Evolutionary conservation across 2,329 filamentous ascomycete genomes (phyloP).

Genomic region (Botrytis porri): DNA sequence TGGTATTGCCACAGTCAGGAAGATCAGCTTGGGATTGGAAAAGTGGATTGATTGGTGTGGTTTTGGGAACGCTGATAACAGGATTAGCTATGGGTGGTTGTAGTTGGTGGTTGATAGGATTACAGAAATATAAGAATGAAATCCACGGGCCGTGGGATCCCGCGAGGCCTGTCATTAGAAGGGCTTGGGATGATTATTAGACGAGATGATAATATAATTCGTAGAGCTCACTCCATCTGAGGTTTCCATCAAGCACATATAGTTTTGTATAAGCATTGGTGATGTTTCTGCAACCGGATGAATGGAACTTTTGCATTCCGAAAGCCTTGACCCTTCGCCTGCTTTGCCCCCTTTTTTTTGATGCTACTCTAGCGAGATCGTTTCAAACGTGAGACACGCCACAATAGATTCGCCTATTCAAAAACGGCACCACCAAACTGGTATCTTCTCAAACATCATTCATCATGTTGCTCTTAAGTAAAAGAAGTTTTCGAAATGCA

Average conservation of each 20-base stretch:
- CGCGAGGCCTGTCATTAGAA: conserved; percentile 78
- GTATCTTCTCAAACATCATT: background rate
- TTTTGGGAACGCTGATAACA: conserved; percentile 72
- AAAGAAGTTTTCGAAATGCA: background rate
- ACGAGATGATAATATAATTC: no score
- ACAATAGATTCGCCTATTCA: background rate
- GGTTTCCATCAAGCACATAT: background rate
- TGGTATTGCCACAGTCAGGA: conserved; percentile 51
- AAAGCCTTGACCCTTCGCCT: background rate
- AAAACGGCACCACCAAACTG: background rate
- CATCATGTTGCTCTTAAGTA: background rate
- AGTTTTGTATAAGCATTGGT: background rate
- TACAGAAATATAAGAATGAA: conserved; percentile 99
- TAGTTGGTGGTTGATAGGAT: conserved; percentile 94
- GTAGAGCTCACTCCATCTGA: background rate
- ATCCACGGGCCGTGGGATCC: conserved; percentile 98
- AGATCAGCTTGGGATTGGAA: conserved; percentile 45
- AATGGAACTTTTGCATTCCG: background rate
- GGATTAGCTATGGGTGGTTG: conserved; percentile 84
- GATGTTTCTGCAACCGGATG: background rate
- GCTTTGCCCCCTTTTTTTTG: background rate
- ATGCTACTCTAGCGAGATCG: background rate
- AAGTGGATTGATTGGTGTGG: conserved; percentile 57
- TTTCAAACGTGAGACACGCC: background rate
- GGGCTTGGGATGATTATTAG: conserved; percentile 19